Conservation (phyloP, 1,284 basidiomycete species). For the Pseudozyma thailandica region DNA sequence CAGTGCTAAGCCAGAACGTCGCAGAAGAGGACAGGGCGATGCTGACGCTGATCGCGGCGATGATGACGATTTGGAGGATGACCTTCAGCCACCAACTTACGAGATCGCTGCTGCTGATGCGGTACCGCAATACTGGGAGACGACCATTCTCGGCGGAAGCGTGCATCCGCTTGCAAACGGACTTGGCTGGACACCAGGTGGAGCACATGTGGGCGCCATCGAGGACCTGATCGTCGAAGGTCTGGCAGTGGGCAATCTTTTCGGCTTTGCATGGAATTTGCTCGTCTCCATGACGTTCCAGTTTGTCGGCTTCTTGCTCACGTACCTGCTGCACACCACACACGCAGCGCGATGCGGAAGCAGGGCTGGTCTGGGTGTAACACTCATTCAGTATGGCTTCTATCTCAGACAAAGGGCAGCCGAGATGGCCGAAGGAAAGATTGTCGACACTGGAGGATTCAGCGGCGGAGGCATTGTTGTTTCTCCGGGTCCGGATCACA, state of each 20-base stretch:
- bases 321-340: conserved; percentile 72
- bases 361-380: conserved; percentile 91
- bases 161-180: conserved; percentile 71
- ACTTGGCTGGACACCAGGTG: conserved; percentile 65
- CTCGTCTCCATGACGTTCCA: conserved; percentile 95
- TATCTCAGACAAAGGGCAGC: conserved; percentile 75
- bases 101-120: conserved; percentile 87
- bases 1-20: conserved; percentile 81
- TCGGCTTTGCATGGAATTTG: conserved; percentile 81
- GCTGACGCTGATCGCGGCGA: conserved; percentile 72
- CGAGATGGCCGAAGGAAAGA: conserved; percentile 65
- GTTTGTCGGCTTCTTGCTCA: conserved; percentile 75
- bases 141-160: conserved; percentile 77
- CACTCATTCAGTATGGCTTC: conserved; percentile 86
- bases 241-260: conserved; percentile 73
- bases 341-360: conserved; percentile 95
- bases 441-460: conserved; percentile 20
- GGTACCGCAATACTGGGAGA: conserved; percentile 97
- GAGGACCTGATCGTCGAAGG: conserved; percentile 74
- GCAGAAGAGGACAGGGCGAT: conserved; percentile 44
- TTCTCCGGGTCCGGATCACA: not conserved
- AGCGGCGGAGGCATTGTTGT: conserved; percentile 11
- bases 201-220: conserved; percentile 59
- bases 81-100: conserved; percentile 78
- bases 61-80: conserved; percentile 73